Evolutionary conservation across 768 basidiomycete genomes (phyloP).

Genomic region (Leccinum subtestaceum): DNA sequence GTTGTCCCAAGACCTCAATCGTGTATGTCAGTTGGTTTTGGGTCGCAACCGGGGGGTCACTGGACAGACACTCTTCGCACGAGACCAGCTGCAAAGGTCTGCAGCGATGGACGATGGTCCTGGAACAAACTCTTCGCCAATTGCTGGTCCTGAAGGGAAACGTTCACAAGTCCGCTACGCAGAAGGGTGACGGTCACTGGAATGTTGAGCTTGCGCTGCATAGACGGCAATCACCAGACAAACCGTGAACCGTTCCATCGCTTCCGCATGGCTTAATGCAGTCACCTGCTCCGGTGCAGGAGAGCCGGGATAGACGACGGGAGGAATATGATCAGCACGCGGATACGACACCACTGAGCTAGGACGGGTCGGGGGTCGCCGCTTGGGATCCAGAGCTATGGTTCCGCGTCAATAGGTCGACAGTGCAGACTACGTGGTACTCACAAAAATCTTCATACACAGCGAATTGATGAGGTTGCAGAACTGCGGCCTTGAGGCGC

Average conservation of each 20-base stretch:
- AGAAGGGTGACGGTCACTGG: constrained; percentile 89
- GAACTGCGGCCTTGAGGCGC: constrained; percentile 76
- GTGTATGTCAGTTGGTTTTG: constrained; percentile 77
- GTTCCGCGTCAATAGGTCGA: constrained; percentile 12
- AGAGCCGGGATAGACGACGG: no score
- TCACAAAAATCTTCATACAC: constrained; percentile 96
- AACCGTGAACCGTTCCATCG: no score
- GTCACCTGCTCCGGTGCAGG: no score
- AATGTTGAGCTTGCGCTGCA: constrained; percentile 92
- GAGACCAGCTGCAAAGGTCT: constrained; percentile 79
- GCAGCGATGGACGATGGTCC: constrained; percentile 71
- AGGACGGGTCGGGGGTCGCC: constrained; percentile 52
- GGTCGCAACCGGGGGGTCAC: constrained; percentile 75
- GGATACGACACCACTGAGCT: constrained; percentile 69
- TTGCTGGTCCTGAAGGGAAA: constrained; percentile 81
- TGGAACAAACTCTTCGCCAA: constrained; percentile 81
- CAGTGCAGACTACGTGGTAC: constrained; percentile 8
- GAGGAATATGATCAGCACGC: constrained; percentile 35
- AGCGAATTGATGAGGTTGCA: constrained; percentile 78
- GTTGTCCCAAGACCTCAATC: constrained; percentile 76
- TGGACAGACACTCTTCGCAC: constrained; percentile 82
- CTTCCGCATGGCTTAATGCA: no score
- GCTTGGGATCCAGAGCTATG: constrained; percentile 54
- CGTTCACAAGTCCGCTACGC: constrained; percentile 75
- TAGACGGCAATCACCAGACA: background rate